These are phyloP conservation scores for Pyrenochaeta sp. DNA, from an alignment of 2,329 filamentous ascomycete genomes.

Conservation along the genomic window DNA sequence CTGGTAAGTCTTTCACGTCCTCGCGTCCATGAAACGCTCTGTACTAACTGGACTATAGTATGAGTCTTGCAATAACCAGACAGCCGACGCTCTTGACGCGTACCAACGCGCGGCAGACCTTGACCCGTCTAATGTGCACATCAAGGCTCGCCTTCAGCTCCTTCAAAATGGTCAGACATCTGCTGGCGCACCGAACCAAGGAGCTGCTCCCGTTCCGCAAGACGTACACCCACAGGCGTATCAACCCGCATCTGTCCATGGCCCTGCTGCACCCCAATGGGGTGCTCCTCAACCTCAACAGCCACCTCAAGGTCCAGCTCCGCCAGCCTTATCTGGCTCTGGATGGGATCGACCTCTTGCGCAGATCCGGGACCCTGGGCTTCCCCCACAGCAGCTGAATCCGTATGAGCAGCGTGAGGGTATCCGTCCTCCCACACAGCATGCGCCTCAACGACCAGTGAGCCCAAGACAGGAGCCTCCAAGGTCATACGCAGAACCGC, in stretches of 20 bases:
- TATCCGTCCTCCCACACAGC: conserved; percentile 71
- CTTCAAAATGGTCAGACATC: conserved; percentile 79
- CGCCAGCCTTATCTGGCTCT: conserved; percentile 59
- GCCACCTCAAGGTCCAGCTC: conserved; percentile 70
- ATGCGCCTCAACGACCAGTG: conserved; percentile 70
- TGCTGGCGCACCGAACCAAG: conserved; percentile 74
- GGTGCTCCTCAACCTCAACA: conserved; percentile 74
- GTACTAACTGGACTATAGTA: conserved; percentile 65
- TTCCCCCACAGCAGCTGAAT: conserved; percentile 76
- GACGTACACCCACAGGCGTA: conserved; percentile 97
- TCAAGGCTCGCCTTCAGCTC: conserved; percentile 91
- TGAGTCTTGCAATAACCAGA: conserved; percentile 99
- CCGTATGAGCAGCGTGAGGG: conserved; percentile 82
- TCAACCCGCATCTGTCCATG: conserved; percentile 80
- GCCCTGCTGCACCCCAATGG: conserved; percentile 89
- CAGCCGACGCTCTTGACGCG: conserved; percentile 92
- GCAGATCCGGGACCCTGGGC: conserved; percentile 72
- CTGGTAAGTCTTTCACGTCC: conserved; percentile 68
- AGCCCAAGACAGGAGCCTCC: conserved; percentile 79
- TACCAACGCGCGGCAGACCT: conserved; percentile 94
- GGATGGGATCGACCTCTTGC: conserved; percentile 72
- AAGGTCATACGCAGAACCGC: conserved; percentile 72
- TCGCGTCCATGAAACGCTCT: not conserved
- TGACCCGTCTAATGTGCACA: conserved; percentile 91
- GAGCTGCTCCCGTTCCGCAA: conserved; percentile 84